These are phyloP conservation scores for Rhizoclosmatium globosum DNA, from an alignment of 192 early-diverging fungal species.

Conservation along the genomic window DNA sequence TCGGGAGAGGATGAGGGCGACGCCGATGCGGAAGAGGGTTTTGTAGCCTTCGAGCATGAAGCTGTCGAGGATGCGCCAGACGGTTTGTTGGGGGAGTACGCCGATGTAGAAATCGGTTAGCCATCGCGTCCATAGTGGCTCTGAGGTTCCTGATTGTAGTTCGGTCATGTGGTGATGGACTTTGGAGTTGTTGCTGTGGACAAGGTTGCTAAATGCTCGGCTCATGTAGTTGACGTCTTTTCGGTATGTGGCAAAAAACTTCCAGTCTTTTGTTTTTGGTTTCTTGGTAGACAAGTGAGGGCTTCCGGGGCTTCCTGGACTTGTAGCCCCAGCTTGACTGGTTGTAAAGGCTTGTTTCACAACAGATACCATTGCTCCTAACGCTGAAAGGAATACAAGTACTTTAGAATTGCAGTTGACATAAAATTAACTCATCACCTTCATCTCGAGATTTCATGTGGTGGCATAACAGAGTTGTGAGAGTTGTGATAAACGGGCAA, in stretches of 20 bases:
- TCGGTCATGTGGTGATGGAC: constrained; percentile 42
- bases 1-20: constrained; percentile 37
- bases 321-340: not conserved
- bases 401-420: not conserved
- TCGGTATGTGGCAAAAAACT: constrained; percentile 51
- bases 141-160: constrained; percentile 37
- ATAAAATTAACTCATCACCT: constrained; percentile 5
- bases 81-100: constrained; percentile 41
- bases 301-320: not conserved
- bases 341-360: constrained; percentile 43
- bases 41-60: constrained; percentile 57
- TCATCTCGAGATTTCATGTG: constrained; percentile 50
- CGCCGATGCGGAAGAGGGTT: constrained; percentile 48
- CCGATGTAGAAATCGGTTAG: constrained; percentile 48
- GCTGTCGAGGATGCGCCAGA: constrained; percentile 53
- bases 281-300: not conserved
- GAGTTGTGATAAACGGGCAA: constrained; percentile 50
- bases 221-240: constrained; percentile 53
- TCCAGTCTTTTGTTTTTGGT: constrained; percentile 40
- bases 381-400: not conserved
- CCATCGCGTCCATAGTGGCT: constrained; percentile 54
- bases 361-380: constrained; percentile 48
- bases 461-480: constrained; percentile 46
- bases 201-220: constrained; percentile 51
- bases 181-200: constrained; percentile 42